Evolutionary conservation across 2,329 filamentous ascomycete genomes (phyloP).

Genomic region (Cryphonectria radicalis): DNA sequence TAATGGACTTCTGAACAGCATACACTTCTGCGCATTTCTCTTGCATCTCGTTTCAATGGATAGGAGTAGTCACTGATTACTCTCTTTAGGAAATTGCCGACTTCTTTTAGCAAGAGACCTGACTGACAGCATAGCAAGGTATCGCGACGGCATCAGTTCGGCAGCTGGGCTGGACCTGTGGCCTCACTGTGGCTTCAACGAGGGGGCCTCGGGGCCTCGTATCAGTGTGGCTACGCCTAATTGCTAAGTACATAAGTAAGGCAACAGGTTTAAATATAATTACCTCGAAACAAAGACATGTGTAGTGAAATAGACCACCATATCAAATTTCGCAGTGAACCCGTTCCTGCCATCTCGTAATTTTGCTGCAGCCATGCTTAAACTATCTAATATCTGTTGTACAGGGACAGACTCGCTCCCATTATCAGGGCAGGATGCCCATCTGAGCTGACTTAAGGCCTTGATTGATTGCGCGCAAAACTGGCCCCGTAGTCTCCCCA

Average conservation of each 20-base stretch:
- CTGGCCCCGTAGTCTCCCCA: background rate
- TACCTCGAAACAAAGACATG: background rate
- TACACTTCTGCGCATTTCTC: conserved; percentile 31
- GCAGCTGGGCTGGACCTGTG: background rate
- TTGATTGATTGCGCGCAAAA: background rate
- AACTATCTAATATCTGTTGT: conserved; percentile 8
- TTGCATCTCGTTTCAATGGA: background rate
- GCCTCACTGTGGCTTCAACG: background rate
- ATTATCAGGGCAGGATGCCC: background rate
- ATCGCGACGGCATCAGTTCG: background rate
- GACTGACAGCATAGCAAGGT: background rate
- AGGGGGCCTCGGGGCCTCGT: background rate
- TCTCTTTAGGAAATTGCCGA: background rate
- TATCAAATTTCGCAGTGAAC: background rate
- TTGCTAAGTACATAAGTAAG: background rate
- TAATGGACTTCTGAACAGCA: conserved; percentile 79
- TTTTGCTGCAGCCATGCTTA: conserved; percentile 1
- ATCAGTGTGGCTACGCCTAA: background rate
- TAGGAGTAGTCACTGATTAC: conserved; percentile 12
- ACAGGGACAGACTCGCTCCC: background rate
- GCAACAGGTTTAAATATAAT: background rate
- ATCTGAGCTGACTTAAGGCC: background rate
- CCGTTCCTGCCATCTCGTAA: background rate
- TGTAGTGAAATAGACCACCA: background rate
- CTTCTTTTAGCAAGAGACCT: background rate